A percentile compares a stretch with the other conserved stretches of the same genome.
phyloP scores from a whole-genome alignment of 306 rosid species.

The Prunus mume region DNA sequence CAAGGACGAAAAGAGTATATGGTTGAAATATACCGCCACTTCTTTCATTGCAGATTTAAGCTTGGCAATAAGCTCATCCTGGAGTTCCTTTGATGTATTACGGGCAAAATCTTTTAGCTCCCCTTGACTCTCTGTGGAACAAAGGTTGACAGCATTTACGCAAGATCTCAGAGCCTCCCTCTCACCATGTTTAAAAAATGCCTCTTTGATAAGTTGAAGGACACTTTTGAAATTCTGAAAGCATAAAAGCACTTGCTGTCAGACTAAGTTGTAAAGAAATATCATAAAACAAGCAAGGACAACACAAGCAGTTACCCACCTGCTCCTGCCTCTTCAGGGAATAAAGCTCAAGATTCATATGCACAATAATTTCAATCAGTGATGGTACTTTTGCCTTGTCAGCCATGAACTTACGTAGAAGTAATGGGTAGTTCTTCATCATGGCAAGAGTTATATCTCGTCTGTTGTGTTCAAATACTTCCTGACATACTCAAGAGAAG shows the following conservation, averaged over 20 bases:
- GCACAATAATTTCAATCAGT: slow-evolving; percentile 68
- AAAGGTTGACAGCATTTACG: slow-evolving; percentile 65
- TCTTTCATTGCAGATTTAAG: slow-evolving; percentile 76
- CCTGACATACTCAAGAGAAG: slow-evolving; percentile 41
- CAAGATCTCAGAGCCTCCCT: slow-evolving; percentile 88
- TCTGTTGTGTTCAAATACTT: slow-evolving; percentile 71
- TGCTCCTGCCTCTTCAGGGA: slow-evolving; percentile 89
- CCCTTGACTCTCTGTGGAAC: slow-evolving; percentile 81
- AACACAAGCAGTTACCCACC: slow-evolving; percentile 40
- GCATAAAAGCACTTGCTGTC: slow-evolving; percentile 17
- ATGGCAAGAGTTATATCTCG: slow-evolving; percentile 77
- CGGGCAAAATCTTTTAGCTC: slow-evolving; percentile 93
- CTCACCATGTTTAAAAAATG: slow-evolving; percentile 87
- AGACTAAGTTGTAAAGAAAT: slow-evolving; percentile 16
- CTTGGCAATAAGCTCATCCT: slow-evolving; percentile 71
- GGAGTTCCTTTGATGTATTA: slow-evolving; percentile 68
- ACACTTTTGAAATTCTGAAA: slow-evolving; percentile 75
- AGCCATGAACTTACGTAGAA: slow-evolving; percentile 85
- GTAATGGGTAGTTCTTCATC: slow-evolving; percentile 81
- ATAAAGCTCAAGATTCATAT: slow-evolving; percentile 83
- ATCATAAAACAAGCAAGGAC: slow-evolving; percentile 23
- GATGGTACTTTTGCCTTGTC: slow-evolving; percentile 80
- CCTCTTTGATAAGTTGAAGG: slow-evolving; percentile 83
- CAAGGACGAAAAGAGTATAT: not conserved
- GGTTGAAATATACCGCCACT: slow-evolving; percentile 60